phyloP scores from a whole-genome alignment of 2,329 filamentous ascomycete species.

The Helotiales sp. region DNA sequence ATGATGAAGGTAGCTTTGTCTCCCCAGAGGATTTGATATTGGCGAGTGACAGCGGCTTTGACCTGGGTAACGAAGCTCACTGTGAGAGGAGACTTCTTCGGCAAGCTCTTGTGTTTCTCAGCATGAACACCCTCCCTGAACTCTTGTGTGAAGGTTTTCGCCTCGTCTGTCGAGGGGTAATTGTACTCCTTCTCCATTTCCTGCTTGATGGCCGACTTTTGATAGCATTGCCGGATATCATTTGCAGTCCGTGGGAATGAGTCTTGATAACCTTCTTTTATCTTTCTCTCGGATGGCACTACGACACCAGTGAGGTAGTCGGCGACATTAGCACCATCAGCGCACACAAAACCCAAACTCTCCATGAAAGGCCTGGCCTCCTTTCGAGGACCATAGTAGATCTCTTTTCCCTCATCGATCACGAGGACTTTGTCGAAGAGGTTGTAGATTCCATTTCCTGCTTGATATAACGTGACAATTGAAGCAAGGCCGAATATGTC shows the following conservation, averaged over 20 bases:
- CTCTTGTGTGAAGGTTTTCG: constrained; percentile 43
- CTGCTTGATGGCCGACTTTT: constrained; percentile 49
- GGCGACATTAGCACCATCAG: constrained; percentile 60
- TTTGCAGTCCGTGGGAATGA: constrained; percentile 47
- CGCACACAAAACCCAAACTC: constrained; percentile 61
- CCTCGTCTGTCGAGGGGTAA: constrained; percentile 52
- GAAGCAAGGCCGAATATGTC: constrained; percentile 60
- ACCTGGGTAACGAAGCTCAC: constrained; percentile 56
- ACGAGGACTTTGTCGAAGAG: constrained; percentile 71
- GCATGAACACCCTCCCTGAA: constrained; percentile 53
- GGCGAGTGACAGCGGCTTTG: constrained; percentile 54
- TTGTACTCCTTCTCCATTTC: constrained; percentile 56
- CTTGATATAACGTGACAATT: constrained; percentile 68
- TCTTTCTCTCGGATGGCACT: constrained; percentile 62
- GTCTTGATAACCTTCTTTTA: constrained; percentile 44
- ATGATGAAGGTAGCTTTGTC: constrained; percentile 64
- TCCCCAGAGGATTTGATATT: constrained; percentile 66
- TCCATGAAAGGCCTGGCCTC: constrained; percentile 67
- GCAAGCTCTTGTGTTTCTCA: constrained; percentile 56
- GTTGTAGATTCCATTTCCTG: constrained; percentile 68
- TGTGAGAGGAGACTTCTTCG: constrained; percentile 55
- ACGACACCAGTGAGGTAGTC: constrained; percentile 62
- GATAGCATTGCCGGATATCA: constrained; percentile 49
- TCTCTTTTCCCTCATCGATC: constrained; percentile 63
- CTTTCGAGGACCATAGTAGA: constrained; percentile 62